Evolutionary conservation across 345 rosid genomes (phyloP), one percentile per base, ranked within the genome.

Genomic region (Hypericum perforatum): DNA sequence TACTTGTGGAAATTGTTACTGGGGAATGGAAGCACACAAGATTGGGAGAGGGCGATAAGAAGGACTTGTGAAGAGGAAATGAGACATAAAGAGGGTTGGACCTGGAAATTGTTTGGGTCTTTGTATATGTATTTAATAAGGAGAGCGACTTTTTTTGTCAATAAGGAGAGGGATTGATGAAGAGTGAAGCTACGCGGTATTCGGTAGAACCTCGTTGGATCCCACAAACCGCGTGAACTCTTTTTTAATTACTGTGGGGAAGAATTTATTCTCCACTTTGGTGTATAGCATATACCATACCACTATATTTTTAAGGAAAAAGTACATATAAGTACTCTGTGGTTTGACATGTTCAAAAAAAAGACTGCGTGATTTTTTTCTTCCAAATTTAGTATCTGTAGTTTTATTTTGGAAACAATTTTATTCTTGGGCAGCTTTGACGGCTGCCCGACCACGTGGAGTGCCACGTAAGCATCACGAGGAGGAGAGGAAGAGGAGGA

Each of bases 191-290:
- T 11, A 71, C 73, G 79, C 78, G 75, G 64, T 39, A 8, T 77
- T 68, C 32, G 60, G 54, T 60, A 58, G 1, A 11, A 22, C 32
- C 32, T 22, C 32, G 11, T 59, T 40, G 10, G 64, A 59, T 52
- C 82, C 82, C 78, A 73, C 78, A 77, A 77, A 77, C 71, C 82
- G 82, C 82, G 82, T 77, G 55, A 63, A 62, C 32, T 36, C 47
- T 46, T 36, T 37, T 44, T 22, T 22, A 22, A 22, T 22, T 22
- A 22, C 32, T 22, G 32, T 4, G 4, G 32, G 32, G 32, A 22
- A 22, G 32, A 22, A 22, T 22, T 22, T 22, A 22, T 22, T 22
- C 32, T 22, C 32, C 32, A 22, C 32, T 22, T 22, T 22, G 32
- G 32, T 22, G 4, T 22, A 22, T 22, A 22, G 32, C 4, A 22